Base-by-base conservation (phyloP, 495 filamentous ascomycete genomes). In the Immersiella caudata region DNA sequence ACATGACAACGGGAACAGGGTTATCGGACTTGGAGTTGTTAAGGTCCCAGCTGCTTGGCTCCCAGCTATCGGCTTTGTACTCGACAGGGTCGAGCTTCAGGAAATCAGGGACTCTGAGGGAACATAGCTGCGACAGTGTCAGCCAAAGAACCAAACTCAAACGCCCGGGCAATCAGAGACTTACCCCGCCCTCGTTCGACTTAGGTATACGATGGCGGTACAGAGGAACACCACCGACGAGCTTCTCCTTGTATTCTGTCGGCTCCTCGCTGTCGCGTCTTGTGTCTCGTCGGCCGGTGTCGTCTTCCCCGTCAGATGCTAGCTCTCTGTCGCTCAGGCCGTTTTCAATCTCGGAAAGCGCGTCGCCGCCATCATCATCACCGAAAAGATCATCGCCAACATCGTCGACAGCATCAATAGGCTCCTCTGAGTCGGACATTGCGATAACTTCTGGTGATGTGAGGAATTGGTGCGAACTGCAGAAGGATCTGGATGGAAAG, bases 101-200 rank as follows among this genome's bases (percentile, higher is more conserved):
- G 78, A 94, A 96, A 12, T 86, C 84, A 6, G 94, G 93, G 0
- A 97, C 81, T 60, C 88, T 88, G 75, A 97, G 81, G 12, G 92
- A 85, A 76, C 93, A 90, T 25, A 96, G 76, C 93, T 96, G 65
- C 54, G 0, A 8, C 8, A 33, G 35, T 16, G 22, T 56, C 18
- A 56, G 26, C 46, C 29, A n/a, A 1, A 22, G 24, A 25, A 24
- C 3, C 1, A 6, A 0, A 0, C 6, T 11, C 2, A 2, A 20
- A 1, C 6, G 9, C 26, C 20, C 12, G 8, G n/a, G 57, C 11
- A 18, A 24, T 35, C 25, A 11, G 54, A 20, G 46, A 68, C 76
- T 68, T 79, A 86, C 85, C 75, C 86, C 84, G 72, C 86, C 87
- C 71, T 94, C 89, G 70, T 85, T 91, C 57, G 89, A 86, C 70